Conservation (phyloP, 352 stramenopile species). For the Globisporangium carolinianum region DNA sequence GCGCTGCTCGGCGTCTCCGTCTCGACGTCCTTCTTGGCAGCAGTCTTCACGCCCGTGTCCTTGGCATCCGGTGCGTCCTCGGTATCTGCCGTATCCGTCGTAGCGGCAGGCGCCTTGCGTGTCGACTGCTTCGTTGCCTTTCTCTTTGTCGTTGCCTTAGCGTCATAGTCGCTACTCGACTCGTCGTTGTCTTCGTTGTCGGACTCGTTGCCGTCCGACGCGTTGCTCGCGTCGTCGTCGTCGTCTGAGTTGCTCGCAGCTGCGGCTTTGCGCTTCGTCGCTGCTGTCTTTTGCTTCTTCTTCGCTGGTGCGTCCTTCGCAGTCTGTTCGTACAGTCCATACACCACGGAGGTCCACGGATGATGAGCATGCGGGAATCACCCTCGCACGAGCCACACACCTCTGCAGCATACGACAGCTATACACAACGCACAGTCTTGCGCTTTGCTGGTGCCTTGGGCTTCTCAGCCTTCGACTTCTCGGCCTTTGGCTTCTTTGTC, state of each 20-base stretch:
- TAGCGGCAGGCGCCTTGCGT: not conserved
- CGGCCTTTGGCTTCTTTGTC: constrained; percentile 10
- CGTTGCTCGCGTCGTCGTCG: constrained; percentile 1
- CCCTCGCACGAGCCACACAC: not conserved
- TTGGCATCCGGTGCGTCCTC: constrained; percentile 5
- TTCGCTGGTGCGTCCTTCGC: constrained; percentile 13
- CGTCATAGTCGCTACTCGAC: no score
- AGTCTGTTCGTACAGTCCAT: constrained; percentile 1
- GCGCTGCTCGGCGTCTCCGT: constrained; percentile 1
- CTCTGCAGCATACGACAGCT: not conserved
- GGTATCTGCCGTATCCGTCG: constrained; percentile 9
- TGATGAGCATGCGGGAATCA: not conserved
- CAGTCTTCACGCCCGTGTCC: no score
- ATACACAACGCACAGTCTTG: constrained; percentile 20
- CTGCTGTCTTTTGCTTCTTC: constrained; percentile 33
- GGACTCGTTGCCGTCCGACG: not conserved
- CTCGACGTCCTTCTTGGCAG: no score
- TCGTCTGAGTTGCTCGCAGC: constrained; percentile 16
- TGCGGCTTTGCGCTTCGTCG: no score
- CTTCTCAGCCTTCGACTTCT: constrained; percentile 6
- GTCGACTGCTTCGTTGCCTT: constrained; percentile 7
- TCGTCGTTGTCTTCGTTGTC: not conserved
- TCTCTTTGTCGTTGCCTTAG: not conserved
- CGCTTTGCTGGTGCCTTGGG: constrained; percentile 30
- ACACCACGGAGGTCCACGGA: not conserved